Percentiles rank a stretch among this genome's conserved stretches.
Conservation (phyloP, 2,329 filamentous ascomycete species). For the Colletotrichum scovillei region DNA sequence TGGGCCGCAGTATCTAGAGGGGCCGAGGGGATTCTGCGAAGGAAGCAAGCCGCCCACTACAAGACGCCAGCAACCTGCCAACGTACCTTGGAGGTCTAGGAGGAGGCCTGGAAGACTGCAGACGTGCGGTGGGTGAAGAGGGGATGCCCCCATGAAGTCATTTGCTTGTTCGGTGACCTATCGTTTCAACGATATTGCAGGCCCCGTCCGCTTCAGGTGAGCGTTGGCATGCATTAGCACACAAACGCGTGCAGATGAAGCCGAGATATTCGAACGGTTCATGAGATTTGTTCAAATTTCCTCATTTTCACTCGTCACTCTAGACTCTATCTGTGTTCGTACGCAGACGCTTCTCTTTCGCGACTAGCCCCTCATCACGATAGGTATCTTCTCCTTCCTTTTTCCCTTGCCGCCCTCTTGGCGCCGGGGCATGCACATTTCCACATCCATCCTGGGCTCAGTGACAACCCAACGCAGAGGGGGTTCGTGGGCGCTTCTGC, state of each 20-base stretch:
- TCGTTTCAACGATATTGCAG: constrained; percentile 37
- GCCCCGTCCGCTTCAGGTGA: constrained; percentile 37
- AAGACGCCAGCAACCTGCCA: not conserved
- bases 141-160: constrained; percentile 28
- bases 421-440: not conserved
- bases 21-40: constrained; percentile 11
- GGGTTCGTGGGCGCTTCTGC: not conserved
- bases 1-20: constrained; percentile 9
- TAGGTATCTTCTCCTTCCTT: not conserved
- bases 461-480: not conserved
- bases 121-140: constrained; percentile 2
- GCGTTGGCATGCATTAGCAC: constrained; percentile 28
- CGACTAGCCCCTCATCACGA: not conserved
- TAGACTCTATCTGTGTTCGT: not conserved
- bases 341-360: not conserved
- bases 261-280: constrained; percentile 24
- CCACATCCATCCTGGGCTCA: not conserved
- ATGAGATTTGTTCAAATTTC: constrained; percentile 8
- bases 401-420: constrained; percentile 6
- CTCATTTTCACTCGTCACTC: not conserved
- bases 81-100: not conserved
- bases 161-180: constrained; percentile 31
- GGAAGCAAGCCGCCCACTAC: not conserved
- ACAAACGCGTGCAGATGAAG: constrained; percentile 25
- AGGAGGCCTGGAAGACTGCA: constrained; percentile 11